phyloP scores from a whole-genome alignment of 495 filamentous ascomycete species.

The Daldinia concentrica region DNA sequence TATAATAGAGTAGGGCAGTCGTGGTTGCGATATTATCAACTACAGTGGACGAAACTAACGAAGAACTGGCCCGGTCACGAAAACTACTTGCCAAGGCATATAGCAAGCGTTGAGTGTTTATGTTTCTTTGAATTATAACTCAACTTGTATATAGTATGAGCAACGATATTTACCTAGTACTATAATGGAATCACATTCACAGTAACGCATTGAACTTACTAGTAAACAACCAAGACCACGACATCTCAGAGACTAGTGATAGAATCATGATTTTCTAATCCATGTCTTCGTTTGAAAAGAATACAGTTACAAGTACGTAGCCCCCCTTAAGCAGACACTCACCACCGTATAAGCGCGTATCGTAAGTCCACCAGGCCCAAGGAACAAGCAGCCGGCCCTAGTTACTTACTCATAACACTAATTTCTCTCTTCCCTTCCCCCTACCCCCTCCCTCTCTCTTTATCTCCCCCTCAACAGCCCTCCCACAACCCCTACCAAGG shows the following conservation, averaged over 20 bases:
- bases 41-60: neutral
- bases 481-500: conserved; percentile 23
- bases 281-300: conserved; percentile 22
- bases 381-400: neutral
- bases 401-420: too few relatives aligned
- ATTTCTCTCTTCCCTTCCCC: neutral
- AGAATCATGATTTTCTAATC: conserved; percentile 40
- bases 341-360: neutral
- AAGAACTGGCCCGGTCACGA: neutral
- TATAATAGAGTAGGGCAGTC: neutral
- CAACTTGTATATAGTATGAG: too few relatives aligned
- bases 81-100: neutral
- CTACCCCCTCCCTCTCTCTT: neutral
- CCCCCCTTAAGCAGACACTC: neutral
- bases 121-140: too few relatives aligned
- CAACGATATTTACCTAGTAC: too few relatives aligned
- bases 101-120: neutral
- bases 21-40: neutral
- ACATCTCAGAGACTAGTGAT: neutral
- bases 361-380: neutral
- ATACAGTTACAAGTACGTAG: conserved; percentile 4
- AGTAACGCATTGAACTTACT: too few relatives aligned
- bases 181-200: too few relatives aligned
- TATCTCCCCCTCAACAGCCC: neutral
- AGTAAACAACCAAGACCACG: neutral